phyloP scores from a whole-genome alignment of 75 land plant genomes.

The Pseudotsuga menziesii region DNA sequence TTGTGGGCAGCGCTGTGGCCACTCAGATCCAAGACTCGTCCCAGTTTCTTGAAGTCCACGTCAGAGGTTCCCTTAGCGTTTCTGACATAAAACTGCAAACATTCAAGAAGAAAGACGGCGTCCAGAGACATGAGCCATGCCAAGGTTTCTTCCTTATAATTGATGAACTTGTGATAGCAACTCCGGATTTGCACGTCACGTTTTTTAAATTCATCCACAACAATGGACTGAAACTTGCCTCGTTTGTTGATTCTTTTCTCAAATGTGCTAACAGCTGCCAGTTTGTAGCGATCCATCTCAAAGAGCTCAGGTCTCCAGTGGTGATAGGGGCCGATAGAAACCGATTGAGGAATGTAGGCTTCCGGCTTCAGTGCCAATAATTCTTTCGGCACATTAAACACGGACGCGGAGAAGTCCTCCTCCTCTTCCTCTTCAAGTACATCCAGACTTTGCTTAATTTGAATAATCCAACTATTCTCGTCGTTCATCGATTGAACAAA shows the following conservation, averaged over 20 bases:
- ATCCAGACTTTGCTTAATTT: background rate
- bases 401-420: background rate
- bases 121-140: constrained; percentile 11
- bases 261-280: background rate
- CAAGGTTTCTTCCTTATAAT: background rate
- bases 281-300: background rate
- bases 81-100: background rate
- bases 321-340: background rate
- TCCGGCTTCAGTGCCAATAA: too few species aligned
- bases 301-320: background rate
- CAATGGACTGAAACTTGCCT: background rate
- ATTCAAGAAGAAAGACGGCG: constrained; percentile 8
- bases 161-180: background rate
- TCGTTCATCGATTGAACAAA: background rate
- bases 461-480: background rate
- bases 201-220: background rate
- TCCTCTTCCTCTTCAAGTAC: too few species aligned
- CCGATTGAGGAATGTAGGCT: background rate
- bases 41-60: background rate
- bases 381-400: background rate
- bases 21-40: background rate
- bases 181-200: background rate
- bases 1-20: constrained; percentile 33
- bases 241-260: background rate
- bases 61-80: background rate